These are phyloP conservation scores for Paspalum notatum DNA, from an alignment of 176 grass and related monocot species.

Conservation along the genomic window DNA sequence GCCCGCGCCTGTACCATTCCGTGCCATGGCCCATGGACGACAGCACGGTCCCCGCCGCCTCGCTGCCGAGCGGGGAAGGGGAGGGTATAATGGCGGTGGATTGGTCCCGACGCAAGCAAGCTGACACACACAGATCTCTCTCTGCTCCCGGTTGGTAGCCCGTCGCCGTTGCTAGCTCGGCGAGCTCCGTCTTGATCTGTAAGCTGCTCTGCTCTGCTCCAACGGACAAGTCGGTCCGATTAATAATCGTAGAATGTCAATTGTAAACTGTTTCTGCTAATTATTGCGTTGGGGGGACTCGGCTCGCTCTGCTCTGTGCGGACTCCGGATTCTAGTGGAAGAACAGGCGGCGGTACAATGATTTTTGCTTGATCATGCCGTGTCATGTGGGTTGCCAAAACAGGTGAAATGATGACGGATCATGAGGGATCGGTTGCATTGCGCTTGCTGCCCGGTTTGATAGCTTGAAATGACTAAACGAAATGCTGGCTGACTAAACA, in stretches of 20 bases:
- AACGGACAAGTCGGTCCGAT: constrained; percentile 15
- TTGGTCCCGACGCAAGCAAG: constrained; percentile 50
- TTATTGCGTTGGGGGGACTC: not conserved
- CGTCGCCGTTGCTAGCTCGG: constrained; percentile 25
- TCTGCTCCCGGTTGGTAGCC: constrained; percentile 40
- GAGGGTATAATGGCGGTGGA: constrained; percentile 28
- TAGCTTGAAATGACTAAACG: not conserved
- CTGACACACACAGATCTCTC: constrained; percentile 18
- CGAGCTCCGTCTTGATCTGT: not conserved
- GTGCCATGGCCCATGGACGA: constrained; percentile 22
- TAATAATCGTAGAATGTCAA: too few species aligned
- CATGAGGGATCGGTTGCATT: not conserved
- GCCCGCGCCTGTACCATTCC: constrained; percentile 45
- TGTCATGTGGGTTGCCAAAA: not conserved
- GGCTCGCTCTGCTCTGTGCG: not conserved
- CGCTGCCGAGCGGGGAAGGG: not conserved
- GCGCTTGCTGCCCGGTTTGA: not conserved
- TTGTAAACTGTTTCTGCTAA: not conserved
- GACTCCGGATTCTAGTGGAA: constrained; percentile 27
- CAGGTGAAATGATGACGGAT: not conserved
- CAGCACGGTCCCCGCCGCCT: constrained; percentile 5
- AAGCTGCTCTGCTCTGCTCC: constrained; percentile 25
- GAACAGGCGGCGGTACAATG: not conserved
- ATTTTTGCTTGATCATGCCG: not conserved
- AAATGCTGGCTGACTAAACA: too few species aligned